Percentiles rank a stretch among this genome's conserved stretches.
phyloP scores from a whole-genome alignment of 805 yeast species.

The Candida sithepensis region DNA sequence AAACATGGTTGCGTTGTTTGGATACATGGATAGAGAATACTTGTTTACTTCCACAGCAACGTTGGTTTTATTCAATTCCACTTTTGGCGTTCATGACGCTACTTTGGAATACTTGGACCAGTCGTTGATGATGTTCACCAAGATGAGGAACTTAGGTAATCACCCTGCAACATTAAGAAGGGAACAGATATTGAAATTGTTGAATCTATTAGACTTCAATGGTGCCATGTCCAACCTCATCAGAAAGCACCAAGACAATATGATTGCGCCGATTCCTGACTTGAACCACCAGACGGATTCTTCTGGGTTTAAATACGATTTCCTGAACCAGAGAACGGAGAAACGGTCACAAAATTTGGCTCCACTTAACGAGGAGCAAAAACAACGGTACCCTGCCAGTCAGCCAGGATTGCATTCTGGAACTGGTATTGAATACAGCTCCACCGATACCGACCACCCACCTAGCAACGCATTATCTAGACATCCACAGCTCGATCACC shows the following conservation, averaged over 20 bases:
- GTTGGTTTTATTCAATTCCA: slow-evolving; percentile 65
- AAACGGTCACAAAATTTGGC: background rate
- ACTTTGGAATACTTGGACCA: slow-evolving; percentile 70
- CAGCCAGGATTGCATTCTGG: too few relatives aligned
- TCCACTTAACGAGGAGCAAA: background rate
- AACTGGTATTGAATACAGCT: too few relatives aligned
- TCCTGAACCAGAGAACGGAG: background rate
- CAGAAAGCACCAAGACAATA: slow-evolving; percentile 52
- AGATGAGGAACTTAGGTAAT: slow-evolving; percentile 74
- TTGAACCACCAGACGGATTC: slow-evolving; percentile 14
- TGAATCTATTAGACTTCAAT: slow-evolving; percentile 64
- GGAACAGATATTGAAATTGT: slow-evolving; percentile 63
- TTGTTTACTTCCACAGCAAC: slow-evolving; percentile 76
- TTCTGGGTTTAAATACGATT: slow-evolving; percentile 13
- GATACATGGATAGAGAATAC: slow-evolving; percentile 85
- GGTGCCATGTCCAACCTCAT: slow-evolving; percentile 58
- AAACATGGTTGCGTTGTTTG: slow-evolving; percentile 80
- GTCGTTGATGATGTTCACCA: slow-evolving; percentile 64
- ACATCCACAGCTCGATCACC: too few relatives aligned
- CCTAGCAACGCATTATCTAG: too few relatives aligned
- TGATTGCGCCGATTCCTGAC: slow-evolving; percentile 23
- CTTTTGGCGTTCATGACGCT: slow-evolving; percentile 79
- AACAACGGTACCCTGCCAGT: background rate
- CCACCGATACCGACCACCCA: too few relatives aligned
- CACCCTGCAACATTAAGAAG: slow-evolving; percentile 76